Base-by-base conservation (phyloP, 2,329 filamentous ascomycete genomes). In the Cucurbitaria berberidis region DNA sequence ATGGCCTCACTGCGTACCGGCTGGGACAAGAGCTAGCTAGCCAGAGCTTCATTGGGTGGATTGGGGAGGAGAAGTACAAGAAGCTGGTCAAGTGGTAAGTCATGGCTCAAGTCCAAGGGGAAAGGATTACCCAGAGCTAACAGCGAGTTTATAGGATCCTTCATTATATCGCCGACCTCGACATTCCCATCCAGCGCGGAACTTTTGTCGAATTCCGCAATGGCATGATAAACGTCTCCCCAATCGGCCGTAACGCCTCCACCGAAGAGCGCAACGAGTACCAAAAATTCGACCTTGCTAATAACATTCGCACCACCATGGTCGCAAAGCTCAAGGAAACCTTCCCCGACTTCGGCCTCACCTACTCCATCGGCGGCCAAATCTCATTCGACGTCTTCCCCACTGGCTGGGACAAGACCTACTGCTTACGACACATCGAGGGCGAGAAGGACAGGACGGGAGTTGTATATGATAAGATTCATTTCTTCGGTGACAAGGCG, bases 371-470 rank as follows among this genome's bases (percentile, higher is more conserved):
- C 68, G 95, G 95, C 66, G 95, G 95, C 47, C 91, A 97, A 74
- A 97, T 99, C 78, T 97, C 93, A 55, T 99, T 99, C 76, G 95
- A 99, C 74, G 90, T 98, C 69, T 99, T 99, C 84, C 95, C 95
- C 60, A 85, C 82, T 2, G 95, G 95, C 71, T 99, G 95, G 95
- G 95, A 99, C 81, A 99, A 98, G 87, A 96, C 91, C 9, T 99
- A 96, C 84, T 97, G 93, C 80, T 82, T 98, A 64, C 82, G 85
- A 67, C 93, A 97, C 77, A 81, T 98, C 57, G 91, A 95, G 79
- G 84, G 84, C 60, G 93, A 97, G 76, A 87, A 89, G 68, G 74
- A 77, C 16, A 62, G 76, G 74, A 87, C 85, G 69, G 88, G 89
- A 58, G 81, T 96, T 59, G 79, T 87, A 21, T 98, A 93, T 82